Evolutionary conservation across 305 asterid species (phyloP).

Genomic region (Stenogyne calaminthoides): DNA sequence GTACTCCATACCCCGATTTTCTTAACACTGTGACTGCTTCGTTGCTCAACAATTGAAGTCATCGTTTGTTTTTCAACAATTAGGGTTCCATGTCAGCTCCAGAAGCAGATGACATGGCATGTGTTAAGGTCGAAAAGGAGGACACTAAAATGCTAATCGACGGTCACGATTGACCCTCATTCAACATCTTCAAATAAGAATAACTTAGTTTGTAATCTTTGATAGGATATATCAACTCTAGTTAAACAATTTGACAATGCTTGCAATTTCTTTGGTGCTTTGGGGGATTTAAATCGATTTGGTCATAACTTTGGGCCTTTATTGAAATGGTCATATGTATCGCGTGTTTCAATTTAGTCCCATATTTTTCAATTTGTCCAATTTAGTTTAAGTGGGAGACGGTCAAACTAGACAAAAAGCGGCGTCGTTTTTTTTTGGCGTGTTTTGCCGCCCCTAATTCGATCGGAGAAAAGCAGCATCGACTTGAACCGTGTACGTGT

Average conservation of each 20-base stretch:
- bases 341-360: no score
- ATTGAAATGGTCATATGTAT: no score
- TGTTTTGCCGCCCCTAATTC: no score
- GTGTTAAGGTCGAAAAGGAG: constrained; percentile 14
- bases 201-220: not conserved
- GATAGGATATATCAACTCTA: not conserved
- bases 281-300: no score
- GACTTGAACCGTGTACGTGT: no score
- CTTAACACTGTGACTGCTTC: not conserved
- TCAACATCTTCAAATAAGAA: not conserved
- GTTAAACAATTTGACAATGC: not conserved
- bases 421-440: no score
- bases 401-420: no score
- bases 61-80: not conserved
- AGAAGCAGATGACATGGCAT: constrained; percentile 9
- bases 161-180: constrained; percentile 17
- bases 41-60: not conserved
- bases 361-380: no score
- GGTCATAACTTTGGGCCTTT: no score
- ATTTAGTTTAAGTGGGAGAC: no score
- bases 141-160: constrained; percentile 1
- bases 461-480: no score
- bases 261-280: no score
- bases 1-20: not conserved
- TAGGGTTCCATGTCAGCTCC: constrained; percentile 23